phyloP scores from a whole-genome alignment of 2,329 filamentous ascomycete species.

The Neofusicoccum sp. region DNA sequence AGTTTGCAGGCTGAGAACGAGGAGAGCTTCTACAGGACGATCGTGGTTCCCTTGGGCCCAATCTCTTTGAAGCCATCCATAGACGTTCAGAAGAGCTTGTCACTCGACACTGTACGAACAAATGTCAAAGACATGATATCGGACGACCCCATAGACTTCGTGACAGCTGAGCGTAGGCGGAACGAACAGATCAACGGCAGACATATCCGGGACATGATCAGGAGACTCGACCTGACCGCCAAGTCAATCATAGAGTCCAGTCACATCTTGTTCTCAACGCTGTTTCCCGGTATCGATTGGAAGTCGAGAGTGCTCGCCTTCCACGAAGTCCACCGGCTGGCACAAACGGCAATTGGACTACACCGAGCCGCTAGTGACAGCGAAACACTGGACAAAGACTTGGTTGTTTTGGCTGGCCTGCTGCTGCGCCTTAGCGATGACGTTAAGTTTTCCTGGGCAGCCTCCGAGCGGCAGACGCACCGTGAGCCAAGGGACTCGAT shows the following conservation, averaged over 20 bases:
- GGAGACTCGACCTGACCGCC: conserved; percentile 40
- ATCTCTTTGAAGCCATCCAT: conserved; percentile 2
- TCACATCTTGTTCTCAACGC: background rate
- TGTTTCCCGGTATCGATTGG: background rate
- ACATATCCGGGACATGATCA: conserved; percentile 63
- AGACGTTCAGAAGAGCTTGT: background rate
- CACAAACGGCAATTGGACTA: conserved; percentile 51
- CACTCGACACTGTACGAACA: background rate
- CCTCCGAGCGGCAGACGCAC: conserved; percentile 38
- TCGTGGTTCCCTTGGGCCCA: conserved; percentile 24
- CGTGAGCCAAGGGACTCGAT: conserved; percentile 30
- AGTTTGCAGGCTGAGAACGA: conserved; percentile 45
- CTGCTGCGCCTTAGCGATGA: conserved; percentile 48
- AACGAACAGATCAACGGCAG: conserved; percentile 59
- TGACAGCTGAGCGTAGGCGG: conserved; percentile 8
- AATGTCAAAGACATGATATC: conserved; percentile 37
- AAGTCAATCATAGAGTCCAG: background rate
- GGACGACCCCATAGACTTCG: background rate
- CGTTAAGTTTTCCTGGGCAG: conserved; percentile 45
- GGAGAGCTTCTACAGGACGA: conserved; percentile 33
- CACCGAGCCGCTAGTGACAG: conserved; percentile 21
- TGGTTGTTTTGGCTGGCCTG: conserved; percentile 38
- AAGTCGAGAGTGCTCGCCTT: conserved; percentile 54
- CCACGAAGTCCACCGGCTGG: conserved; percentile 61
- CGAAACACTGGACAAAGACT: conserved; percentile 29